Percentiles rank a stretch among this genome's conserved stretches.
phyloP scores from a whole-genome alignment of 2,329 filamentous ascomycete species.

The Botryotinia convoluta region DNA sequence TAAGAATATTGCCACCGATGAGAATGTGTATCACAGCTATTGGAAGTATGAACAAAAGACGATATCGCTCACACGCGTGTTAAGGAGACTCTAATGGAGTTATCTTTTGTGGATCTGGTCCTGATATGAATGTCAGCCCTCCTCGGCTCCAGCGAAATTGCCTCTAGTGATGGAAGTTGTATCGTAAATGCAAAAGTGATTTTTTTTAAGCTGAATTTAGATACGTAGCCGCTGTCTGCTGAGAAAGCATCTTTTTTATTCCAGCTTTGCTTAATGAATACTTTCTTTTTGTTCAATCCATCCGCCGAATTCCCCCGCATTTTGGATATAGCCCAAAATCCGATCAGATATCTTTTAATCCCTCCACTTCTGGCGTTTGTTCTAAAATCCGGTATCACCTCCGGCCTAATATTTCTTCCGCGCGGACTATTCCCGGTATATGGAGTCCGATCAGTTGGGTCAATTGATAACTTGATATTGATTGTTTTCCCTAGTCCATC shows the following conservation, averaged over 20 bases:
- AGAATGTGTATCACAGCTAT: neutral
- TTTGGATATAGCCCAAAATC: neutral
- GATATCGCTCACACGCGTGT: neutral
- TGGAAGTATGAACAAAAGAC: neutral
- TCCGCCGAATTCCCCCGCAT: neutral
- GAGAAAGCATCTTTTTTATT: neutral
- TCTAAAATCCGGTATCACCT: neutral
- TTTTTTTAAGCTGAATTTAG: neutral
- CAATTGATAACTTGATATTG: neutral
- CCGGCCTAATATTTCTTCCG: neutral
- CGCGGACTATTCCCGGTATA: neutral
- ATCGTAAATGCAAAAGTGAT: neutral
- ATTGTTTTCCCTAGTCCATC: neutral
- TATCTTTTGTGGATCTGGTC: neutral
- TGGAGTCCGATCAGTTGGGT: neutral
- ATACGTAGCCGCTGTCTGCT: neutral
- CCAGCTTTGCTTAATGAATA: neutral
- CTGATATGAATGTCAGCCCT: neutral
- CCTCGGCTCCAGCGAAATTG: neutral
- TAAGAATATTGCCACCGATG: too few species aligned
- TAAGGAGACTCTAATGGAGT: neutral
- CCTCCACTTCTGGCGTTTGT: neutral
- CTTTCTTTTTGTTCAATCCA: neutral
- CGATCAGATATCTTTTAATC: neutral
- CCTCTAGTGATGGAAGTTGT: neutral